Evolutionary conservation across 2,329 filamentous ascomycete species (phyloP).

Genomic region (Phyllosticta citrichinensis): DNA sequence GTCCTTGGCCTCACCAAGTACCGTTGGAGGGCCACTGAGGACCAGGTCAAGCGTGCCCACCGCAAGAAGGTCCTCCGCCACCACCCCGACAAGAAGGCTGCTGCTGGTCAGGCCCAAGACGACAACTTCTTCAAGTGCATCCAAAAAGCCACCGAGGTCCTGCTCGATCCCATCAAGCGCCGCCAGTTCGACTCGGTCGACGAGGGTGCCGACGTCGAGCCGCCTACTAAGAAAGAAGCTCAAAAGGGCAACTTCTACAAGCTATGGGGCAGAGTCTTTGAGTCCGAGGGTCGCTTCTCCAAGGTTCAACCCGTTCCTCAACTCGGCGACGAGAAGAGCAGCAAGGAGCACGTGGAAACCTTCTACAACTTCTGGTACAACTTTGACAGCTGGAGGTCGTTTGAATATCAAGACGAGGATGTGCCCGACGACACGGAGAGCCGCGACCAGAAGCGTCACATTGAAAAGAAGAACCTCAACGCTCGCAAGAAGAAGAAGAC

Average conservation of each 20-base stretch:
- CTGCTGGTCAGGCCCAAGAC: slow-evolving; percentile 75
- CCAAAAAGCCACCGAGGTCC: slow-evolving; percentile 91
- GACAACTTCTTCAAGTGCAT: slow-evolving; percentile 99
- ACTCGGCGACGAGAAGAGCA: slow-evolving; percentile 74
- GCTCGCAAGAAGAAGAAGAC: slow-evolving; percentile 99
- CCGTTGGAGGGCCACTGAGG: slow-evolving; percentile 85
- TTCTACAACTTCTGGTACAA: slow-evolving; percentile 99
- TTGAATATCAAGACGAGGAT: slow-evolving; percentile 98
- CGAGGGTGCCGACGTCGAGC: slow-evolving; percentile 83
- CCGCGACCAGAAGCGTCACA: slow-evolving; percentile 96
- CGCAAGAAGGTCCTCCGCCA: slow-evolving; percentile 99
- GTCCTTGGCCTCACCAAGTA: slow-evolving; percentile 89
- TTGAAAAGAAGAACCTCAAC: slow-evolving; percentile 97
- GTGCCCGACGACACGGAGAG: slow-evolving; percentile 98
- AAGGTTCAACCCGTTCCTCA: slow-evolving; percentile 78
- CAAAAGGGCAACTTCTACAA: slow-evolving; percentile 90
- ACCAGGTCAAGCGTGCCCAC: slow-evolving; percentile 98
- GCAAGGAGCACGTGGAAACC: slow-evolving; percentile 78
- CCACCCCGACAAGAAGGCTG: slow-evolving; percentile 98
- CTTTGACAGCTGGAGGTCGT: slow-evolving; percentile 95
- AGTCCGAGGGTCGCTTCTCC: slow-evolving; percentile 86
- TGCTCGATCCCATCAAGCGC: slow-evolving; percentile 83
- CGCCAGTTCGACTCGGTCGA: slow-evolving; percentile 96
- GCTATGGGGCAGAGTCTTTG: slow-evolving; percentile 83
- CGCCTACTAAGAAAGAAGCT: slow-evolving; percentile 82